A percentile compares a stretch with the other conserved stretches of the same genome.
Conservation (phyloP, 768 basidiomycete genomes). For the Termitomyces eurrhizus region DNA sequence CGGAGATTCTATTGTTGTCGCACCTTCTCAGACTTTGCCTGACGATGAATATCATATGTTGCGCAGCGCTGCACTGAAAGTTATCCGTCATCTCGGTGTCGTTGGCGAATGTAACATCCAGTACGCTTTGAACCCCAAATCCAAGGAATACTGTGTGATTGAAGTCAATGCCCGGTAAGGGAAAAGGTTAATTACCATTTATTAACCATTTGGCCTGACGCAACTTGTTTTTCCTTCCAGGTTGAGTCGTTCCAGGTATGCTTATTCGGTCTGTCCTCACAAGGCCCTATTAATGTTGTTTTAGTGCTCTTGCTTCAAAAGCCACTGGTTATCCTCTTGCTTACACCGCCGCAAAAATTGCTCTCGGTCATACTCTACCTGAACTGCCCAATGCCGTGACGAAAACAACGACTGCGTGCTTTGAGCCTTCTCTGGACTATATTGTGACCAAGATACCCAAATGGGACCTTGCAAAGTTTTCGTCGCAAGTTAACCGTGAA, state of each 20-base stretch:
- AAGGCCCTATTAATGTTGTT: neutral
- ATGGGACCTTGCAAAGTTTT: slow-evolving; percentile 99
- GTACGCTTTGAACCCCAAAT: slow-evolving; percentile 92
- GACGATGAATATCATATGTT: slow-evolving; percentile 99
- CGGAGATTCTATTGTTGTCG: slow-evolving; percentile 98
- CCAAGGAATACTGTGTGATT: slow-evolving; percentile 95
- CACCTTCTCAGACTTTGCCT: slow-evolving; percentile 95
- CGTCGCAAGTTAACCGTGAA: slow-evolving; percentile 86
- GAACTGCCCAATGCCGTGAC: slow-evolving; percentile 99
- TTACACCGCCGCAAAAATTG: slow-evolving; percentile 98
- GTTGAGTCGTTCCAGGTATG: slow-evolving; percentile 76
- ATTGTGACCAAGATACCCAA: slow-evolving; percentile 99
- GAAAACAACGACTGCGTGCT: slow-evolving; percentile 98
- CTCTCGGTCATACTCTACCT: slow-evolving; percentile 94
- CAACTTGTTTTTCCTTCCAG: slow-evolving; percentile 26
- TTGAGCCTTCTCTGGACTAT: slow-evolving; percentile 98
- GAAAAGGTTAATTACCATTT: slow-evolving; percentile 4
- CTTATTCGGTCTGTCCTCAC: slow-evolving; percentile 1
- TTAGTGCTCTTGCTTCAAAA: slow-evolving; percentile 92
- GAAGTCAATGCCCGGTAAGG: slow-evolving; percentile 91
- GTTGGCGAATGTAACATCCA: slow-evolving; percentile 97
- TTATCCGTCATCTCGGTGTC: slow-evolving; percentile 86
- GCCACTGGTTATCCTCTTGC: slow-evolving; percentile 99
- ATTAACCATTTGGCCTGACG: neutral
- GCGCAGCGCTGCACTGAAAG: slow-evolving; percentile 95